Conservation (phyloP, 2,329 filamentous ascomycete species). For the Microdochium bolleyi region DNA sequence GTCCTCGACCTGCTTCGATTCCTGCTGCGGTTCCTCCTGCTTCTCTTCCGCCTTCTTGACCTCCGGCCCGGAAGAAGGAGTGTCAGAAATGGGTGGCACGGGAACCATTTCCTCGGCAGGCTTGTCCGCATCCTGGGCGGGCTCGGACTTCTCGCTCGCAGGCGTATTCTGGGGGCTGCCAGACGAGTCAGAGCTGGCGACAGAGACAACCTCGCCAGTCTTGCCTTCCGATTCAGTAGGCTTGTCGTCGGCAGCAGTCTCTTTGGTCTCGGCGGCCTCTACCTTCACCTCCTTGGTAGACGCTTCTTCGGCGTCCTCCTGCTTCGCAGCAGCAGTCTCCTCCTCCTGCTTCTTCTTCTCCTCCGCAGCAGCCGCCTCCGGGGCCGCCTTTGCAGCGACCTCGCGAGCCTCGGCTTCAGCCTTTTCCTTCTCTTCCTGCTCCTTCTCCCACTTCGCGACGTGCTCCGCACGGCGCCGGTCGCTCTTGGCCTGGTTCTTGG, state of each 20-base stretch:
- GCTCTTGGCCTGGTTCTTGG: slow-evolving; percentile 29
- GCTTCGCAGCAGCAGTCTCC: slow-evolving; percentile 10
- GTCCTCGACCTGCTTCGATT: no score
- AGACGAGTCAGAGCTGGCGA: slow-evolving; percentile 6
- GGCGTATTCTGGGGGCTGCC: slow-evolving; percentile 5
- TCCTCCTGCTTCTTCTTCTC: slow-evolving; percentile 7
- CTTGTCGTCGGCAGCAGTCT: slow-evolving; percentile 19
- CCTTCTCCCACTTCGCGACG: slow-evolving; percentile 30
- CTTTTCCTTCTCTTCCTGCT: slow-evolving; percentile 24
- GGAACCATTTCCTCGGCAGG: slow-evolving; percentile 2
- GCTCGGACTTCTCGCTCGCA: slow-evolving; percentile 5
- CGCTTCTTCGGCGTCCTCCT: slow-evolving; percentile 13
- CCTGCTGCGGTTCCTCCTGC: no score
- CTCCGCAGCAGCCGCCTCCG: slow-evolving; percentile 8
- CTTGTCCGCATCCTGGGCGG: slow-evolving; percentile 2
- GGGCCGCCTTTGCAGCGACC: slow-evolving; percentile 4
- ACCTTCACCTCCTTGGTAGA: slow-evolving; percentile 18
- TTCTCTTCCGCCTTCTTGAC: slow-evolving; percentile 2
- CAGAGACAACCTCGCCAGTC: slow-evolving; percentile 13
- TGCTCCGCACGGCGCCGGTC: slow-evolving; percentile 21
- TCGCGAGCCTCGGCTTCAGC: slow-evolving; percentile 7
- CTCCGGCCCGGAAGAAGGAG: neutral
- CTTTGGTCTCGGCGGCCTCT: slow-evolving; percentile 15
- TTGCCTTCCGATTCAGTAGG: slow-evolving; percentile 17
- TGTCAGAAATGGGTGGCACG: neutral